phyloP scores from a whole-genome alignment of 306 rosid genomes.

The Arachis hypogaea region DNA sequence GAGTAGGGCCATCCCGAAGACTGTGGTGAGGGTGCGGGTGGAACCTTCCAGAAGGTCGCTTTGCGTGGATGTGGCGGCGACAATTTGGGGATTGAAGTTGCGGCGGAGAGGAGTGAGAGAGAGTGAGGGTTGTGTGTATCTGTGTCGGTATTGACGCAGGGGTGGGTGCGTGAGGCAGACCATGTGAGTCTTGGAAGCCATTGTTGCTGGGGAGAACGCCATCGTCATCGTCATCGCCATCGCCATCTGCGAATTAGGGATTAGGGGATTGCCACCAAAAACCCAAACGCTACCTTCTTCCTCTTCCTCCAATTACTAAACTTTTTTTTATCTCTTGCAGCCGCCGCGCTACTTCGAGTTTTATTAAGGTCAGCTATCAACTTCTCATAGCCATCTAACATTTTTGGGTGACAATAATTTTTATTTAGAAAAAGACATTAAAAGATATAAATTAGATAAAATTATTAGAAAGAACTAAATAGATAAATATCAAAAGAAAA shows the following conservation, averaged over 20 bases:
- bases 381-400: too few relatives aligned
- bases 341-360: too few relatives aligned
- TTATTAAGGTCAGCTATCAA: too few relatives aligned
- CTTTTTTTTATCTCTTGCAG: not conserved
- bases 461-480: too few relatives aligned
- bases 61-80: not conserved
- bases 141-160: not conserved
- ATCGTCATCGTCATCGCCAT: not conserved
- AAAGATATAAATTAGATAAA: too few relatives aligned
- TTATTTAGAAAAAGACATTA: too few relatives aligned
- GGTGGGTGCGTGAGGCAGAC: not conserved
- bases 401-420: too few relatives aligned
- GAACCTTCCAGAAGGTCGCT: conserved; percentile 1
- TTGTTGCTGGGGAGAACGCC: not conserved
- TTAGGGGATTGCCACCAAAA: not conserved
- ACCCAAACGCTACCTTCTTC: not conserved
- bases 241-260: not conserved
- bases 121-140: not conserved
- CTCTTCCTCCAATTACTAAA: not conserved
- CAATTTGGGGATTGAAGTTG: not conserved
- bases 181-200: not conserved
- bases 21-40: conserved; percentile 39
- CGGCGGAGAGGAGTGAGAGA: not conserved
- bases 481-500: too few relatives aligned
- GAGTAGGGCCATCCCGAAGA: not conserved